Conservation (phyloP, 208 protist species). For the Trypanosoma cruzi region DNA sequence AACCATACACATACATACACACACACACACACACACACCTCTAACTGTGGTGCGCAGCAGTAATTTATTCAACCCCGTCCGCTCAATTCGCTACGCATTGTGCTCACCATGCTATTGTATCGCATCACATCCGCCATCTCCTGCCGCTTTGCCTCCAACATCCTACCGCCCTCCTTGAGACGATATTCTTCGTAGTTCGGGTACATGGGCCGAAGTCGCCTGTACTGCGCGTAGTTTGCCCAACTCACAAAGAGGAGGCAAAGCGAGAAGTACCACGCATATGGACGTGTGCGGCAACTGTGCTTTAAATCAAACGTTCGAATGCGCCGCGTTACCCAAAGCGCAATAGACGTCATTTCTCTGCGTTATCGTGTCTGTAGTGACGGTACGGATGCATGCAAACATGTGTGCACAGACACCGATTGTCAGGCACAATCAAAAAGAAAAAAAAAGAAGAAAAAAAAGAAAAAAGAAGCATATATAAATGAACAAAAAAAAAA, state of each 20-base stretch:
- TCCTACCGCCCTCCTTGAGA: constrained; percentile 57
- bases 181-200: constrained; percentile 65
- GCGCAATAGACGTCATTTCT: constrained; percentile 16
- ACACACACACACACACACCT: too few species aligned
- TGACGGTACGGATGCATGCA: not conserved
- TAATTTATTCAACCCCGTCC: constrained; percentile 1
- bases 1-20: not conserved
- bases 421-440: not conserved
- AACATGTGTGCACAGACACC: not conserved
- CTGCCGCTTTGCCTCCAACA: constrained; percentile 78
- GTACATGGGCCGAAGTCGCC: constrained; percentile 67
- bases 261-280: constrained; percentile 55
- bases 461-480: not conserved
- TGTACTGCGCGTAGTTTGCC: constrained; percentile 81
- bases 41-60: not conserved
- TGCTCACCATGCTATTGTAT: constrained; percentile 81
- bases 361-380: not conserved
- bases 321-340: constrained; percentile 38
- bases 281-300: constrained; percentile 55
- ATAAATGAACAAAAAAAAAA: constrained; percentile 2
- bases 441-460: not conserved
- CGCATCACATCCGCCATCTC: constrained; percentile 72
- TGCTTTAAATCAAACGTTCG: constrained; percentile 63
- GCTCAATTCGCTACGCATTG: constrained; percentile 66
- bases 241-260: constrained; percentile 50